Evolutionary conservation across 352 stramenopile species (phyloP).

Genomic region (Pythium brachiatum): DNA sequence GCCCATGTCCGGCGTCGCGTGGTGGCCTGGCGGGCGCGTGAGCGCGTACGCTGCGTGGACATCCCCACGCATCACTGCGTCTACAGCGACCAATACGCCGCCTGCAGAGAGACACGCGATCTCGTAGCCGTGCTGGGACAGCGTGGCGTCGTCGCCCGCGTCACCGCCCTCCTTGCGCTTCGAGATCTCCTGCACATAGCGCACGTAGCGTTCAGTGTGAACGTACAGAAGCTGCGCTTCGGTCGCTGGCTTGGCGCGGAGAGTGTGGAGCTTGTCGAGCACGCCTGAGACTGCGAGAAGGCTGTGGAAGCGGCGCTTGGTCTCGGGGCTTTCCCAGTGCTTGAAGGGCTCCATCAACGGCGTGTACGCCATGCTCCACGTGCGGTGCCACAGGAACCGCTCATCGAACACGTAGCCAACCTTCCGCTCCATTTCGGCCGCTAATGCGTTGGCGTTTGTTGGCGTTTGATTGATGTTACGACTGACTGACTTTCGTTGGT

Average conservation of each 20-base stretch:
- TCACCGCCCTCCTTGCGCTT: conserved; percentile 56
- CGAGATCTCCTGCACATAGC: conserved; percentile 49
- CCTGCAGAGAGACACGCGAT: conserved; percentile 73
- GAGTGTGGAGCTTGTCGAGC: conserved; percentile 36
- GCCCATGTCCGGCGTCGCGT: conserved; percentile 44
- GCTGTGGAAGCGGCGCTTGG: conserved; percentile 78
- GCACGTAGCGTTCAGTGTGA: conserved; percentile 58
- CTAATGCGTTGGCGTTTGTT: neutral
- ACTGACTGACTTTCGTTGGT: no score
- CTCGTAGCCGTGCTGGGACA: conserved; percentile 69
- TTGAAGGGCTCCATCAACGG: conserved; percentile 54
- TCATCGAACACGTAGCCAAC: conserved; percentile 85
- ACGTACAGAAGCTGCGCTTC: conserved; percentile 48
- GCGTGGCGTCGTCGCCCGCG: conserved; percentile 65
- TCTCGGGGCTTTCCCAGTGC: conserved; percentile 80
- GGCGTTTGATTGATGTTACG: conserved; percentile 3
- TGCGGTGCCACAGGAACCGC: conserved; percentile 73
- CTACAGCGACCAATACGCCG: conserved; percentile 53
- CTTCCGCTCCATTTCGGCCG: conserved; percentile 11
- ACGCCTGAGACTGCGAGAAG: conserved; percentile 73
- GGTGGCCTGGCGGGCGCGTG: conserved; percentile 70
- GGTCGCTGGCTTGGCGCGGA: conserved; percentile 40
- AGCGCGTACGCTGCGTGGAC: conserved; percentile 59
- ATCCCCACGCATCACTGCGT: conserved; percentile 46
- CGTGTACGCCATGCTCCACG: conserved; percentile 55